These are phyloP conservation scores for Nicotiana tomentosiformis DNA, from an alignment of 257 asterid genomes.

Conservation along the genomic window DNA sequence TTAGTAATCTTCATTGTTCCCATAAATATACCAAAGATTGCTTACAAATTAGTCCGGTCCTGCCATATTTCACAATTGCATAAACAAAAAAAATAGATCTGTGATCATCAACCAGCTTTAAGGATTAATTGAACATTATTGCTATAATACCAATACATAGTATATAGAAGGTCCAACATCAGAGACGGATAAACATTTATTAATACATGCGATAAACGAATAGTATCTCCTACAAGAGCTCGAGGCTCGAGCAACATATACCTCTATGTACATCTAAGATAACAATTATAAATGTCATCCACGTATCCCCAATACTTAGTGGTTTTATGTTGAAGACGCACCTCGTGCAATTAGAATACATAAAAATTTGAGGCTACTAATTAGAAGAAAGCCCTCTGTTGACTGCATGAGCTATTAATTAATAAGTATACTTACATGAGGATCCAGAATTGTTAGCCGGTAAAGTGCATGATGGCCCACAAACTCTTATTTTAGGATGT, in stretches of 20 bases:
- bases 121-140: not conserved
- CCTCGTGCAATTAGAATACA: not conserved
- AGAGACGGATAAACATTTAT: not conserved
- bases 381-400: not conserved
- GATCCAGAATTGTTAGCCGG: not conserved
- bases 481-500: conserved; percentile 4
- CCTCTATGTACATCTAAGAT: conserved; percentile 6
- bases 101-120: not conserved
- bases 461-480: not conserved
- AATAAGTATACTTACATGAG: not conserved
- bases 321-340: not conserved
- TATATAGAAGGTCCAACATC: not conserved
- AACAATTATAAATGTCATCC: not conserved
- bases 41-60: not conserved
- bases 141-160: not conserved
- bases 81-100: not conserved
- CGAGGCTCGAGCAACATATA: not conserved
- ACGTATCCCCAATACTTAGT: not conserved
- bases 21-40: not conserved
- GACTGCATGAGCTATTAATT: not conserved
- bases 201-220: not conserved
- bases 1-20: not conserved
- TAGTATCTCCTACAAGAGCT: not conserved
- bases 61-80: not conserved
- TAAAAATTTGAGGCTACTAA: not conserved